These are phyloP conservation scores for Hysterium pulicare DNA, from an alignment of 2,329 filamentous ascomycete genomes.

Conservation along the genomic window DNA sequence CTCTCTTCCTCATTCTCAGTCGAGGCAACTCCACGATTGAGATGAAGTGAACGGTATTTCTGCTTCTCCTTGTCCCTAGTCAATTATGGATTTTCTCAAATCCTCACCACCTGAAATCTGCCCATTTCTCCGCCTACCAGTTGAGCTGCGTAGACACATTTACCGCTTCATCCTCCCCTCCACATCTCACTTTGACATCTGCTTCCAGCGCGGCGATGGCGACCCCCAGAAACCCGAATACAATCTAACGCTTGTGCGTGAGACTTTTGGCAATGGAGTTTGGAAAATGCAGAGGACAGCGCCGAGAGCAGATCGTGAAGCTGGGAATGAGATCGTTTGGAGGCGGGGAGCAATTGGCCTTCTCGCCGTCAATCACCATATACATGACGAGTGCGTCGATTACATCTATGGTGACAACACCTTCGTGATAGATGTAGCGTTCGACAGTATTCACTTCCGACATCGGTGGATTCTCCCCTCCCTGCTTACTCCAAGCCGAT, in stretches of 20 bases:
- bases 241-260: slow-evolving; percentile 30
- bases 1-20: too few species aligned
- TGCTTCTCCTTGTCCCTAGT: too few species aligned
- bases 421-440: slow-evolving; percentile 46
- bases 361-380: slow-evolving; percentile 38
- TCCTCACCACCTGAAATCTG: slow-evolving; percentile 7
- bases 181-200: slow-evolving; percentile 30
- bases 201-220: slow-evolving; percentile 7
- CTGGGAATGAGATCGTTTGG: slow-evolving; percentile 41
- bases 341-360: slow-evolving; percentile 40
- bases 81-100: slow-evolving; percentile 13
- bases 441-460: slow-evolving; percentile 42
- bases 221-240: slow-evolving; percentile 21
- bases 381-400: slow-evolving; percentile 45
- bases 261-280: slow-evolving; percentile 16
- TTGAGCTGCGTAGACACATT: slow-evolving; percentile 45
- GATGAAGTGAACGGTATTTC: too few species aligned
- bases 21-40: too few species aligned
- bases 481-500: slow-evolving; percentile 39
- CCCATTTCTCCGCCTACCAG: slow-evolving; percentile 37
- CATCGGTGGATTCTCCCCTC: slow-evolving; percentile 42
- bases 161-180: slow-evolving; percentile 42
- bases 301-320: slow-evolving; percentile 21
- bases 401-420: slow-evolving; percentile 46
- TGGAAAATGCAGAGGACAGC: slow-evolving; percentile 29